Evolutionary conservation across 108 stramenopile genomes (phyloP), one percentile per base, ranked within the genome.

Genomic region (Skeletonema menzelii): DNA sequence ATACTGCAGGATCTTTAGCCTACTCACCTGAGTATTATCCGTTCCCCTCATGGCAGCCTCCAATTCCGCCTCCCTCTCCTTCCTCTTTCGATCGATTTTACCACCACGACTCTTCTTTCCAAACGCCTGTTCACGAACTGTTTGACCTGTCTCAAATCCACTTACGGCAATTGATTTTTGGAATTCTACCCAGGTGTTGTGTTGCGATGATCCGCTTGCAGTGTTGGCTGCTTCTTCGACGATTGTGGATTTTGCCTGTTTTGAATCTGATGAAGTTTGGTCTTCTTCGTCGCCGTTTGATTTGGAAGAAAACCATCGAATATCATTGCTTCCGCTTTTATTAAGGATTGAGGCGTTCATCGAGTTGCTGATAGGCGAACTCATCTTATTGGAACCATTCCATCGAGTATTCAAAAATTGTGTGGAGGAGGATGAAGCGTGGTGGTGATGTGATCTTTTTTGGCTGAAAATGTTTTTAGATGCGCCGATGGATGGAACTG

Each of bases 111-210:
- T 66, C 56, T 89, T 91, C 56, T 84, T 74, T 20, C 85, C 60
- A 8, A 84, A 73, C 13, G 46, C 59, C 11, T 37, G 61, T 12
- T 69, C 59, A 4, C 66, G 83, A 6, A 70, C 79, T 0, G 83
- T 87, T 73, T 94, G 93, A 34, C 93, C 93, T 3, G 93, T 94
- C 75, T 94, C 86, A 57, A 94, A 91, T 30, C 93, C 93, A 12
- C 86, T 70, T 4, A 94, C 90, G 15, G 84, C 32, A 66, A 94
- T 94, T 66, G 90, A 90, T 63, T 85, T 82, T 73, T 94, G 93
- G 59, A 94, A 94, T 69, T 91, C 79, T 27, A 94, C 88, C 93
- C 93, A 94, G 66, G 88, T 80, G 63, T 87, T 78, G 60, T 91
- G 93, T 62, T 90, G 89, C 8, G 27, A 47, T 38, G 63, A 71